These are phyloP conservation scores for Pyrenula massariospora DNA, from an alignment of 495 filamentous ascomycete genomes.

Conservation along the genomic window DNA sequence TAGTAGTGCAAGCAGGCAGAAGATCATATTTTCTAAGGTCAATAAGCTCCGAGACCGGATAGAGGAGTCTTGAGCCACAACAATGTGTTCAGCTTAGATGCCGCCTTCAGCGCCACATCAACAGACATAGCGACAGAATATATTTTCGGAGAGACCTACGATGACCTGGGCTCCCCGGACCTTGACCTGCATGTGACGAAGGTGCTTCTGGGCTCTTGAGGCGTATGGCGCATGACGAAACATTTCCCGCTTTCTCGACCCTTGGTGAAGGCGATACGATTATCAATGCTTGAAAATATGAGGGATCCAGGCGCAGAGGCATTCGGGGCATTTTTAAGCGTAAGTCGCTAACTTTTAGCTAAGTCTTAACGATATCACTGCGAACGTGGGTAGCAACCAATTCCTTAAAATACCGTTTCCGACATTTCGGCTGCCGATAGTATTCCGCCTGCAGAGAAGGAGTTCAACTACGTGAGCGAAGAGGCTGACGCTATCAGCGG, in stretches of 20 bases:
- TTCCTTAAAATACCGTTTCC: neutral
- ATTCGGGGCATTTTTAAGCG: constrained; percentile 12
- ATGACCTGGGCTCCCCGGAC: constrained; percentile 13
- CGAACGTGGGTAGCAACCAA: too few relatives aligned
- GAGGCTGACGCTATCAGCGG: constrained; percentile 31
- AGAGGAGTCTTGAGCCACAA: neutral
- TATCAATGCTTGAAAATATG: constrained; percentile 10
- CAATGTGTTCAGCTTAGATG: constrained; percentile 16
- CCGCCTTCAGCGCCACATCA: constrained; percentile 15
- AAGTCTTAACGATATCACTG: neutral
- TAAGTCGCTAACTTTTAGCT: constrained; percentile 4
- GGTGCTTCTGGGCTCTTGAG: constrained; percentile 8
- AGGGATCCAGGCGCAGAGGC: constrained; percentile 9
- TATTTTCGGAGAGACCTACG: constrained; percentile 25
- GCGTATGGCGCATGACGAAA: constrained; percentile 13
- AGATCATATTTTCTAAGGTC: constrained; percentile 10
- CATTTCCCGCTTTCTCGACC: constrained; percentile 18
- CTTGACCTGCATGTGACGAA: constrained; percentile 12
- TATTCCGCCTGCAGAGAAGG: constrained; percentile 12
- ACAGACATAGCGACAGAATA: constrained; percentile 32
- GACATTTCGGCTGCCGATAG: constrained; percentile 6
- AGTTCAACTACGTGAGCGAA: constrained; percentile 18
- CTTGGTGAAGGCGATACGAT: constrained; percentile 11
- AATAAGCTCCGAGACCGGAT: constrained; percentile 18
- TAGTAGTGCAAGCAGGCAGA: neutral